These are phyloP conservation scores for Botrytis paeoniae DNA, from an alignment of 2,329 filamentous ascomycete species.

Conservation along the genomic window DNA sequence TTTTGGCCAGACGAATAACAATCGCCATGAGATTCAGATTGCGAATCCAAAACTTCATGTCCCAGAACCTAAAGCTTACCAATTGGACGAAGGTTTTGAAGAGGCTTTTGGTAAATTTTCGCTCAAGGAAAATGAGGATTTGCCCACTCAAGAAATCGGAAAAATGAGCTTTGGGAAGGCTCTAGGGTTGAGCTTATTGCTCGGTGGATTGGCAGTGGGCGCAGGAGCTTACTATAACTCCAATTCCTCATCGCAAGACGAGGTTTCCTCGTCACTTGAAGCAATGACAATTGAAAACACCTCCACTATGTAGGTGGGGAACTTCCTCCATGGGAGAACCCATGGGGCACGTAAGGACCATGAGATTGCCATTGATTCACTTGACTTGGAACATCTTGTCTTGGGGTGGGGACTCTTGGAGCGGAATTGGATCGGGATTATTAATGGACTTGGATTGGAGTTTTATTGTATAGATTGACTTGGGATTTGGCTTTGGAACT, in stretches of 20 bases:
- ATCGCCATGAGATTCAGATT: constrained; percentile 43
- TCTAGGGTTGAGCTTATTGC: neutral
- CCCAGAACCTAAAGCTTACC: neutral
- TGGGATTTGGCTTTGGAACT: neutral
- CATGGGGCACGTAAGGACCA: constrained; percentile 3
- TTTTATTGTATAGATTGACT: neutral
- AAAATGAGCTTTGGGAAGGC: neutral
- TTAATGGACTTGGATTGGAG: neutral
- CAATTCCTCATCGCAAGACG: neutral
- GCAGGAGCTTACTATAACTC: neutral
- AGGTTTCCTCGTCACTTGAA: constrained; percentile 6
- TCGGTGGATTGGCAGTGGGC: constrained; percentile 2
- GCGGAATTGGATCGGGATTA: neutral
- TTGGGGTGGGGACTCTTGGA: neutral
- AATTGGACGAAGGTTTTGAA: neutral
- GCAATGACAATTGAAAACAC: constrained; percentile 8
- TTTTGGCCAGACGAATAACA: neutral
- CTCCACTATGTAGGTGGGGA: constrained; percentile 14
- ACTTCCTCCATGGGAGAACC: neutral
- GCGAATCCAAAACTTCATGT: constrained; percentile 42
- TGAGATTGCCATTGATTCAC: neutral
- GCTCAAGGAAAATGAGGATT: neutral
- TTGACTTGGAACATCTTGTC: neutral
- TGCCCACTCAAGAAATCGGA: neutral
- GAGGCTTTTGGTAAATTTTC: constrained; percentile 8